Evolutionary conservation across 305 asterid genomes (phyloP).

Genomic region (Solanum hybrid): DNA sequence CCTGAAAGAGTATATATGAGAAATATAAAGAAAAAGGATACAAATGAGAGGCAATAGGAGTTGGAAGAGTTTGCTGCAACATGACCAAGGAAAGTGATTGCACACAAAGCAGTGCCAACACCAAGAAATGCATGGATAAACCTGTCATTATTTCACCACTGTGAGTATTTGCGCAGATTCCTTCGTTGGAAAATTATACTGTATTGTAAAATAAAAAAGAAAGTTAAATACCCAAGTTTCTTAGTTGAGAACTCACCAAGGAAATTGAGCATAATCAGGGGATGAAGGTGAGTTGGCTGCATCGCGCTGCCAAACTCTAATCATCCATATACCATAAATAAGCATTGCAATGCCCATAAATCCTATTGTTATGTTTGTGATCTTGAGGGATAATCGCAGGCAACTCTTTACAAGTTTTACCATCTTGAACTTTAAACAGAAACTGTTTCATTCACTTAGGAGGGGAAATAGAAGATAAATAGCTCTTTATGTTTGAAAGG

Average conservation of each 20-base stretch:
- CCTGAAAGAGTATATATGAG: neutral
- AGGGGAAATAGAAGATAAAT: neutral
- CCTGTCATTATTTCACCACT: constrained; percentile 24
- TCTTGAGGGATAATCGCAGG: constrained; percentile 25
- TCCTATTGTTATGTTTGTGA: constrained; percentile 33
- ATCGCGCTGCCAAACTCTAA: constrained; percentile 32
- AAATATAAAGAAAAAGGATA: constrained; percentile 27
- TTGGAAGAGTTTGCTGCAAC: constrained; percentile 42
- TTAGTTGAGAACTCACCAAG: constrained; percentile 29
- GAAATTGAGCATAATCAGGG: constrained; percentile 16
- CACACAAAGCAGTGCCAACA: constrained; percentile 41
- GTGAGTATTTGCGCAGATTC: neutral
- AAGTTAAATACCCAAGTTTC: neutral
- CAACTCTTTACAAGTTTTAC: constrained; percentile 16
- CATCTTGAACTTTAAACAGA: constrained; percentile 4
- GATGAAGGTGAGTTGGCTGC: constrained; percentile 13
- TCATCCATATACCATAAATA: constrained; percentile 28
- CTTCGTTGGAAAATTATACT: neutral
- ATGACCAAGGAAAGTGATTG: constrained; percentile 45
- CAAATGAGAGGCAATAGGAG: constrained; percentile 30
- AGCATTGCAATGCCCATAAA: constrained; percentile 29
- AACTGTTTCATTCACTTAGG: neutral
- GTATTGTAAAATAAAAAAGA: neutral
- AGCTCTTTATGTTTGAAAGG: neutral
- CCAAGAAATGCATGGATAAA: constrained; percentile 48